These are phyloP conservation scores for Beauveria scarabaeidicola DNA, from an alignment of 2,329 filamentous ascomycete species.

Conservation along the genomic window DNA sequence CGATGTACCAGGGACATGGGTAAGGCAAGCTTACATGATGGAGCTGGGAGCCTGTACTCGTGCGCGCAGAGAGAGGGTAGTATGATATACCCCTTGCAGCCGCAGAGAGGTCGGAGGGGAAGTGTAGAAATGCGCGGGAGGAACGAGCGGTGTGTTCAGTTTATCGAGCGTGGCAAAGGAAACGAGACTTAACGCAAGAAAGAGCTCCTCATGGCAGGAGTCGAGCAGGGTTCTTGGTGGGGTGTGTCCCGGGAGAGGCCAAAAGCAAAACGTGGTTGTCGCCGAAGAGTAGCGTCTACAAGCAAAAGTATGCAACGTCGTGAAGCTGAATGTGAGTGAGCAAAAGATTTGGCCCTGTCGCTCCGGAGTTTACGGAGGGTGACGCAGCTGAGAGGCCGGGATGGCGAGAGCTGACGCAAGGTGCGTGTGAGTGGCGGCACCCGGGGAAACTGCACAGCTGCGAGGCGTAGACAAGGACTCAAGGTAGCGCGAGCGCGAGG, in stretches of 20 bases:
- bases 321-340: not conserved
- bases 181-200: not conserved
- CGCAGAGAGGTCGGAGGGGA: not conserved
- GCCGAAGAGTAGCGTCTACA: not conserved
- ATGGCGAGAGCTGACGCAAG: slow-evolving; percentile 6
- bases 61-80: not conserved
- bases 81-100: not conserved
- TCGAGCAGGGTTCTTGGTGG: slow-evolving; percentile 5
- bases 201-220: slow-evolving; percentile 7
- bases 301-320: not conserved
- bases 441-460: not conserved
- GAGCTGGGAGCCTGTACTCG: slow-evolving; percentile 14
- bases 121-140: not conserved
- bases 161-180: not conserved
- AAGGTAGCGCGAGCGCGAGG: not conserved
- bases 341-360: not conserved
- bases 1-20: not conserved
- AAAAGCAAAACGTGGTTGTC: not conserved
- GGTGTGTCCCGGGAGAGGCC: not conserved
- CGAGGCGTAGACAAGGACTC: not conserved
- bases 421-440: slow-evolving; percentile 7
- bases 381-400: not conserved
- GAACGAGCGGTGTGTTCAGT: not conserved
- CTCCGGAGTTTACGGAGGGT: not conserved
- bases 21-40: slow-evolving; percentile 27